A percentile compares a stretch with the other conserved stretches of the same genome.
Evolutionary conservation across 306 rosid genomes (phyloP).

Genomic region (Lablab purpureus): DNA sequence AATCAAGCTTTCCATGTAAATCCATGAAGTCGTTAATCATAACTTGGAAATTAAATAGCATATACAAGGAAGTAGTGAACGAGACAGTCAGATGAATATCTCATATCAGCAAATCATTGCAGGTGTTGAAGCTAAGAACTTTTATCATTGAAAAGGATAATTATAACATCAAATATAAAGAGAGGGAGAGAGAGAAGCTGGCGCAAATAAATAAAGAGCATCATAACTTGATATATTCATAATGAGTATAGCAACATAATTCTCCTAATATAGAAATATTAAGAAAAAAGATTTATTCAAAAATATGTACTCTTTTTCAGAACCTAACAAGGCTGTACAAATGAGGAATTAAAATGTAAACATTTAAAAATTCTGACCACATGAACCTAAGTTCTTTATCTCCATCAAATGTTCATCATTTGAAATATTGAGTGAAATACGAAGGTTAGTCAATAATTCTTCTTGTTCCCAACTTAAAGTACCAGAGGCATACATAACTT

Average conservation of each 20-base stretch:
- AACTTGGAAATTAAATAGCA: slow-evolving; percentile 18
- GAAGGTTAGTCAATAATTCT: slow-evolving; percentile 83
- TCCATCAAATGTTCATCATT: slow-evolving; percentile 77
- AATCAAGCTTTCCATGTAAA: not conserved
- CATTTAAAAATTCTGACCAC: slow-evolving; percentile 47
- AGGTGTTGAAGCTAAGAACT: not conserved
- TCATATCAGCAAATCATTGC: not conserved
- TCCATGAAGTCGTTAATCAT: slow-evolving; percentile 10
- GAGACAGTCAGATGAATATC: slow-evolving; percentile 36
- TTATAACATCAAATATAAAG: not conserved
- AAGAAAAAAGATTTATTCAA: slow-evolving; percentile 13
- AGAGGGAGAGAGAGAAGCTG: slow-evolving; percentile 10
- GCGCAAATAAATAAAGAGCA: slow-evolving; percentile 8
- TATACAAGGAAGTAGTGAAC: slow-evolving; percentile 30
- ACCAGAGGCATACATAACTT: slow-evolving; percentile 81
- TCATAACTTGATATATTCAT: slow-evolving; percentile 44
- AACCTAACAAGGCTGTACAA: slow-evolving; percentile 47
- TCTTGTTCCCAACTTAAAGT: slow-evolving; percentile 93
- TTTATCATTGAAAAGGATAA: not conserved
- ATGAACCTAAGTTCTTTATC: slow-evolving; percentile 52
- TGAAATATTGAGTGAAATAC: slow-evolving; percentile 81
- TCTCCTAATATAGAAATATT: slow-evolving; percentile 36
- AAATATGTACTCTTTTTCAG: slow-evolving; percentile 44
- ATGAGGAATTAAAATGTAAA: not conserved
- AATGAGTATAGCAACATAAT: slow-evolving; percentile 27